These are phyloP conservation scores for Pharnaceum exiguum DNA, from an alignment of 148 eudicot genomes.

Conservation along the genomic window DNA sequence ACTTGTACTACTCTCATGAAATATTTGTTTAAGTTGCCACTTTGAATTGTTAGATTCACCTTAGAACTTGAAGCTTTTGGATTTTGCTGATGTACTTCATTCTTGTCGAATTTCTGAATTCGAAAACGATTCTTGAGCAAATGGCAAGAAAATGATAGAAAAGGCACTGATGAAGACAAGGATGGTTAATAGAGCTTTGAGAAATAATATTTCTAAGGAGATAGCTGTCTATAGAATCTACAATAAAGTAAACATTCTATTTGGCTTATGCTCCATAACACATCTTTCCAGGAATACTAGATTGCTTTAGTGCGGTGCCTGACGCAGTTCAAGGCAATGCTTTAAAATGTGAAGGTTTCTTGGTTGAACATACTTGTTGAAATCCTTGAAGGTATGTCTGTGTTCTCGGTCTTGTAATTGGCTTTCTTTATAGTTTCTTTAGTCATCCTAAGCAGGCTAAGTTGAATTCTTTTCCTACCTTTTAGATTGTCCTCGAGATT, in stretches of 20 bases:
- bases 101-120: background rate
- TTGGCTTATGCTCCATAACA: background rate
- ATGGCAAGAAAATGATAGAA: background rate
- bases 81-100: background rate
- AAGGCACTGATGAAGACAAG: background rate
- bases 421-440: no score
- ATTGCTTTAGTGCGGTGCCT: no score
- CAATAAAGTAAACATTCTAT: background rate
- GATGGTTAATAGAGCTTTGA: background rate
- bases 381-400: slow-evolving; percentile 16
- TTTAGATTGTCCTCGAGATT: no score
- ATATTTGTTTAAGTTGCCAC: background rate
- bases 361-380: background rate
- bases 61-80: background rate
- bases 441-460: background rate
- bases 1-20: background rate
- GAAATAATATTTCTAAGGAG: background rate
- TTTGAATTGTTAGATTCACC: background rate
- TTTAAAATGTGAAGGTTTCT: slow-evolving; percentile 2
- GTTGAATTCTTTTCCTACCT: no score
- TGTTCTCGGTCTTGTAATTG: background rate
- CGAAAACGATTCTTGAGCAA: background rate
- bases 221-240: background rate
- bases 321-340: slow-evolving; percentile 5
- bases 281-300: background rate